These are phyloP conservation scores for Tetrahymena thermophila DNA, from an alignment of 73 alveolate genomes.

Conservation along the genomic window DNA sequence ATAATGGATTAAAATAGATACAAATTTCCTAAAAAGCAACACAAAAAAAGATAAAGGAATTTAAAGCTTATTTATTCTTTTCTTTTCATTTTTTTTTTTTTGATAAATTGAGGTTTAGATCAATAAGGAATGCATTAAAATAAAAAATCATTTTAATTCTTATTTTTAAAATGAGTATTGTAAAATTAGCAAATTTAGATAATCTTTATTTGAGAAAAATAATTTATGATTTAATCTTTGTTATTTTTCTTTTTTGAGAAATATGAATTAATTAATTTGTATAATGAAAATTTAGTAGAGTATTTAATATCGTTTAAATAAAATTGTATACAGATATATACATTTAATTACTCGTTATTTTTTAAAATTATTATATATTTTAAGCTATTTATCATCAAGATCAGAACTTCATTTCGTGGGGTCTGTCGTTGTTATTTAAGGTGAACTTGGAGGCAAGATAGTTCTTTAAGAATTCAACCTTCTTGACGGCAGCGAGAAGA, in stretches of 20 bases:
- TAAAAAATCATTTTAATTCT: too few species aligned
- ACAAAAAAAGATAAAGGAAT: too few species aligned
- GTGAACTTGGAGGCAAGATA: slow-evolving; percentile 46
- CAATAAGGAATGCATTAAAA: too few species aligned
- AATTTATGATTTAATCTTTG: neutral
- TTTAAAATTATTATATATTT: neutral
- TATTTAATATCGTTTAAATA: neutral
- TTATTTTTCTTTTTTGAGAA: neutral
- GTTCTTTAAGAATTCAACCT: slow-evolving; percentile 21
- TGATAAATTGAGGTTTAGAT: too few species aligned
- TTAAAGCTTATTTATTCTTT: too few species aligned
- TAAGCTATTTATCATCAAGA: neutral
- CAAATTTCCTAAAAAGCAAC: neutral
- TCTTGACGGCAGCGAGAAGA: slow-evolving; percentile 36
- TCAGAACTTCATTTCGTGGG: slow-evolving; percentile 43
- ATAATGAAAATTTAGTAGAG: neutral
- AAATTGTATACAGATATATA: neutral
- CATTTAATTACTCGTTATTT: neutral
- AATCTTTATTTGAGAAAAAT: too few species aligned
- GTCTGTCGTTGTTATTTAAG: slow-evolving; percentile 30
- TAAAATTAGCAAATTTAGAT: too few species aligned
- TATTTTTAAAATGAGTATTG: too few species aligned
- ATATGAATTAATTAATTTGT: neutral
- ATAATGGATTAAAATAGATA: too few species aligned
- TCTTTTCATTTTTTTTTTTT: too few species aligned